Evolutionary conservation across 2,329 filamentous ascomycete genomes (phyloP), one percentile per base, ranked within the genome.

Genomic region (Verticillium longisporum): DNA sequence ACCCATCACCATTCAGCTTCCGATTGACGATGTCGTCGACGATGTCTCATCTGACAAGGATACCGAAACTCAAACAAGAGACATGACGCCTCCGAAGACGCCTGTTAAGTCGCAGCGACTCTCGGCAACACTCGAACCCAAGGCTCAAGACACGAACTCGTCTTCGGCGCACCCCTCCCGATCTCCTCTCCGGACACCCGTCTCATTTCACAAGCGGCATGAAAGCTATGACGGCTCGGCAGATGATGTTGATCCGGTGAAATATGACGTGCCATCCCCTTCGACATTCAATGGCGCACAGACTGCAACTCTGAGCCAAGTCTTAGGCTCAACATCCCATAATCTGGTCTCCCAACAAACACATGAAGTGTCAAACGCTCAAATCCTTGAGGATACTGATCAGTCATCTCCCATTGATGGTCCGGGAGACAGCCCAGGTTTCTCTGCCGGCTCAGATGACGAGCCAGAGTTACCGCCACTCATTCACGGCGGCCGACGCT

Each of bases 401-500:
- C 9, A 21, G 4, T 50, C 50, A 10, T 57, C 54, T 21, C 33
- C 32, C 4, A 26, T 38, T 5, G 61, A 62, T 14, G 33, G 59
- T 13, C 58, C 21, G 6, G 59, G 57, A 9, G 55, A 58, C 21
- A 55, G 45, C 45, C 45, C 45, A 11, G 45, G 45, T n/a, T 21
- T 53, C 18, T 53, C 56, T 1, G 56, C 36, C 33, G 55, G 31
- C 13, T 45, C 56, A 13, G 69, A 73, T 10, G 72, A 71, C 18
- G 74, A 75, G 18, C 57, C 68, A 11, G 71, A 74, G 53, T 67
- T 79, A 4, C 77, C 77, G 4, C 70, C 72, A 1, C 67, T 77
- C 31, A 70, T 70, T 11, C 68, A 68, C 45, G 67, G 68, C 41
- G 64, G 63, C 9, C 69, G 73, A 37, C 69, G 67, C 34, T 68